A percentile compares a stretch with the other conserved stretches of the same genome.
Conservation (phyloP, 768 basidiomycete genomes). For the Lanmaoa pseudosensibilis region DNA sequence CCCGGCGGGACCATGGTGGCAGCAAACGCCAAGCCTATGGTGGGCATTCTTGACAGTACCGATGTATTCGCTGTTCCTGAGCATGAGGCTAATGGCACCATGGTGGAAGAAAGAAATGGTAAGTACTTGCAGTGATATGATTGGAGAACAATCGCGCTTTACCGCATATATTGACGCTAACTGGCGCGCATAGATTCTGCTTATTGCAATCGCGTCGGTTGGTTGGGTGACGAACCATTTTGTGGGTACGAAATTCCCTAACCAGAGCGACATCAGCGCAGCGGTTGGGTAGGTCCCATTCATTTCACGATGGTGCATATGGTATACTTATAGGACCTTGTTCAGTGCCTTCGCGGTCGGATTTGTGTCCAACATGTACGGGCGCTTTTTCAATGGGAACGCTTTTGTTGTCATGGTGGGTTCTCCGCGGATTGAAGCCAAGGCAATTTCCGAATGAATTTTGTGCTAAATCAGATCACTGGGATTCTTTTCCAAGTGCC, state of each 20-base stretch:
- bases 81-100: constrained; percentile 63
- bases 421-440: neutral
- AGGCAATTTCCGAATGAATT: neutral
- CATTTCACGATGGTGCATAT: neutral
- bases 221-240: constrained; percentile 82
- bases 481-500: constrained; percentile 86
- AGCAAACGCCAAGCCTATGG: constrained; percentile 62
- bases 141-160: neutral
- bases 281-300: constrained; percentile 57
- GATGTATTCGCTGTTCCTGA: constrained; percentile 63
- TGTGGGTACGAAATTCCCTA: constrained; percentile 55
- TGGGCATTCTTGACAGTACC: constrained; percentile 81
- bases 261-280: constrained; percentile 74
- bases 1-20: constrained; percentile 67
- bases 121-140: constrained; percentile 17
- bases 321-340: neutral
- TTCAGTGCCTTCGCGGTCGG: constrained; percentile 76
- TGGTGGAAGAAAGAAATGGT: constrained; percentile 58
- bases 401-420: constrained; percentile 81
- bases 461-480: constrained; percentile 46
- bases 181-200: constrained; percentile 37
- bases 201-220: constrained; percentile 58
- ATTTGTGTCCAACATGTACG: constrained; percentile 74
- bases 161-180: neutral
- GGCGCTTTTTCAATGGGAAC: constrained; percentile 68